Base-by-base conservation (phyloP, 495 filamentous ascomycete genomes). In the Bacidia rubella region DNA sequence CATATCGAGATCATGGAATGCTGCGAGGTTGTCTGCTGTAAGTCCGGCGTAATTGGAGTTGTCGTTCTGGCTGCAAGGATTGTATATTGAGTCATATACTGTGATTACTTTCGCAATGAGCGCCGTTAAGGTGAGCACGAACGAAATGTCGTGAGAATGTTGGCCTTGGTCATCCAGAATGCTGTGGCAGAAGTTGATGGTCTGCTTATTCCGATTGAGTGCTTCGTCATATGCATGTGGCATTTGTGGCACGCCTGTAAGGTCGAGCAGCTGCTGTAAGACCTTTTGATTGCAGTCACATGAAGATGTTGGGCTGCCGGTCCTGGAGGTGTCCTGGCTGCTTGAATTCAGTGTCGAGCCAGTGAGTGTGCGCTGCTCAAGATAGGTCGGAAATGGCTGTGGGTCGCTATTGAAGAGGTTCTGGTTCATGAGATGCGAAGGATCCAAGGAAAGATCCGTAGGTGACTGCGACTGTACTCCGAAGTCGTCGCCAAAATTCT, bases 21-120 rank as follows among this genome's bases (percentile, higher is more conserved):
- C 19, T 7, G 41, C 9, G 5, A 44, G 15, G 41, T 49, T 11
- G 10, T 49, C 47, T n/a, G 19, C 25, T 49, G 25, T 49, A 15
- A 27, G 19, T 17, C 7, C 12, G 20, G 17, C 5, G 41, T n/a
- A 9, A 9, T 17, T 17, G 12, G 41, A 20, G 20, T 17, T n/a
- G 9, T 17, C 25, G 38, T 15, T 12, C 15, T 45, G 51, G 15
- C 29, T 17, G 49, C 21, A 23, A 7, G 32, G 47, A 12, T 50
- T 38, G 19, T 50, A 50, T 4, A 50, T 20, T 9, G 26, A 17
- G 10, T 53, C 42, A 22, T 53, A 53, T 3, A 53, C 32, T 5
- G 41, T 17, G 23, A 53, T 53, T 4, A 53, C 25, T 22, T 53
- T 53, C 1, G 51, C 51, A 3, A 53, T 53, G 23, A 53, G 17